These are phyloP conservation scores for Penicillium hordei DNA, from an alignment of 2,329 filamentous ascomycete genomes.

Conservation along the genomic window DNA sequence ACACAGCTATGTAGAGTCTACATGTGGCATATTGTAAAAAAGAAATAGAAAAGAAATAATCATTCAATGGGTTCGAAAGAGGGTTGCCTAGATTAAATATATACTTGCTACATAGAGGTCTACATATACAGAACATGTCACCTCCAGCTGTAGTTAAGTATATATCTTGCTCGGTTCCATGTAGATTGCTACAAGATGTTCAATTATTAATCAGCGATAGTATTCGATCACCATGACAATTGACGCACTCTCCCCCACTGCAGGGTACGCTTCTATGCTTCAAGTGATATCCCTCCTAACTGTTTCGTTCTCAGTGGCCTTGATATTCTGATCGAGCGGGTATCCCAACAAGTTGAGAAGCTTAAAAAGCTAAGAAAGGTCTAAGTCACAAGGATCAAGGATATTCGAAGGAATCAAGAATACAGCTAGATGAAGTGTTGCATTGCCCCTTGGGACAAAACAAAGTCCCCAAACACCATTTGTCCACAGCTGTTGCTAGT, in stretches of 20 bases:
- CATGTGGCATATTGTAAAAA: neutral
- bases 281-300: neutral
- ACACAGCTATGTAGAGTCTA: neutral
- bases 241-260: neutral
- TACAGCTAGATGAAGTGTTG: neutral
- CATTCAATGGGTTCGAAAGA: neutral
- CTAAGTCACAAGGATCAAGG: neutral
- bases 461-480: neutral
- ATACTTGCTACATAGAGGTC: too few species aligned
- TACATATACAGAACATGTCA: neutral
- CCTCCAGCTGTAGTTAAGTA: too few species aligned
- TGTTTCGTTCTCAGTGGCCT: neutral
- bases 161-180: neutral
- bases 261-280: neutral
- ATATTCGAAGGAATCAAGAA: neutral
- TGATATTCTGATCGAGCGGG: neutral
- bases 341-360: neutral
- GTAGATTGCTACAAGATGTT: too few species aligned
- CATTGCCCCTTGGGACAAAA: neutral
- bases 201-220: too few species aligned
- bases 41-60: too few species aligned
- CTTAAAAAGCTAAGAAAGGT: neutral
- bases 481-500: neutral
- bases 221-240: neutral
- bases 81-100: too few species aligned